Conservation (phyloP, 345 rosid species). For the Turritis glabra region DNA sequence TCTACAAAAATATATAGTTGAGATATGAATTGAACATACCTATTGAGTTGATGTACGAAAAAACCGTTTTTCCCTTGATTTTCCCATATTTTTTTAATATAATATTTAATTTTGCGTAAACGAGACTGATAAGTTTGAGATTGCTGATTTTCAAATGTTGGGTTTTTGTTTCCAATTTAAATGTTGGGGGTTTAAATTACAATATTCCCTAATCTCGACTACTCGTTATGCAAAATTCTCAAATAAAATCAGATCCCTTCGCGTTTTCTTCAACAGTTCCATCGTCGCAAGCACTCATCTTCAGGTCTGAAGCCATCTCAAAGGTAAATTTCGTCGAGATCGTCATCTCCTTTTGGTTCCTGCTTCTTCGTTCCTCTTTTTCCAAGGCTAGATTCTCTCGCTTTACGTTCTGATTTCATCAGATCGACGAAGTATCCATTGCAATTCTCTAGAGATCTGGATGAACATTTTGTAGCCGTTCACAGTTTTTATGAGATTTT, state of each 20-base stretch:
- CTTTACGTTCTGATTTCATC: not conserved
- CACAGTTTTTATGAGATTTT: constrained; percentile 4
- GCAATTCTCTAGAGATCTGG: constrained; percentile 17
- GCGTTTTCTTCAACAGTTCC: constrained; percentile 9
- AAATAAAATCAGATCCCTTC: not conserved
- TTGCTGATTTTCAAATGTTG: no score
- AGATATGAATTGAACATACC: no score
- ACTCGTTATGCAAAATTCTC: not conserved
- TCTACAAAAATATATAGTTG: no score
- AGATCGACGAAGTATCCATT: constrained; percentile 3
- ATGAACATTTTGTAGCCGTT: not conserved
- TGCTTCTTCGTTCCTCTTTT: not conserved
- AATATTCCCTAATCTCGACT: not conserved
- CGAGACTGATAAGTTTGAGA: no score
- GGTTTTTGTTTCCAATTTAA: no score
- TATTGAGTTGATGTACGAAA: no score
- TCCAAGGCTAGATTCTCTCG: not conserved
- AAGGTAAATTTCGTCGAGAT: constrained; percentile 7
- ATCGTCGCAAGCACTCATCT: constrained; percentile 8
- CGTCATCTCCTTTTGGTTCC: not conserved
- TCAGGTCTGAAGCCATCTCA: constrained; percentile 1
- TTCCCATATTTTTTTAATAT: no score
- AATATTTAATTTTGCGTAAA: no score
- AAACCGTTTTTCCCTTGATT: no score
- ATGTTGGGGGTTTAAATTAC: not conserved